phyloP scores from a whole-genome alignment of 345 rosid species.

The Viola odorata region DNA sequence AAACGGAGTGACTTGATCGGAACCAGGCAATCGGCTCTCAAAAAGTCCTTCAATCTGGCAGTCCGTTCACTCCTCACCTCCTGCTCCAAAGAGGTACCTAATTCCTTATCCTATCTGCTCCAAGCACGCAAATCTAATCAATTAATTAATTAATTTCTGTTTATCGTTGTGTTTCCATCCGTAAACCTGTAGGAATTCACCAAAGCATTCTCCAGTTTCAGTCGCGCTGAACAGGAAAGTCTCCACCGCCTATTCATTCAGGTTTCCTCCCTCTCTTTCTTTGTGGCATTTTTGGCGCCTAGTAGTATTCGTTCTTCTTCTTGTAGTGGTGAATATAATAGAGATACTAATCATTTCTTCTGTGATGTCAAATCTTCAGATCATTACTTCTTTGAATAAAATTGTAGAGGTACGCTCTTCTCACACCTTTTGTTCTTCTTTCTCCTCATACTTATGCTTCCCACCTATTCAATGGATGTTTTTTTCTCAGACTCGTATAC shows the following conservation, averaged over 20 bases:
- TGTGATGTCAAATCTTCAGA: slow-evolving; percentile 36
- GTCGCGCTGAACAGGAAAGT: slow-evolving; percentile 36
- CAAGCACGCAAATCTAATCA: not conserved
- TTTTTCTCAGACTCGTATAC: not conserved
- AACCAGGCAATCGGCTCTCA: slow-evolving; percentile 37
- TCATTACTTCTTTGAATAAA: slow-evolving; percentile 60
- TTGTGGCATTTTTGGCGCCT: not conserved
- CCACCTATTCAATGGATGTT: not conserved
- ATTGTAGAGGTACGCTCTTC: slow-evolving; percentile 42
- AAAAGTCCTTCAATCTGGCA: slow-evolving; percentile 49
- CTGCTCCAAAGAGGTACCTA: slow-evolving; percentile 48
- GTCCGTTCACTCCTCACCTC: slow-evolving; percentile 56
- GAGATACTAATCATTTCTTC: not conserved
- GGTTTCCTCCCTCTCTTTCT: slow-evolving; percentile 26
- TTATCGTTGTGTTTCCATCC: not conserved
- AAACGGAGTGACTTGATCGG: slow-evolving; percentile 9
- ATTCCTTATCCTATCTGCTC: not conserved
- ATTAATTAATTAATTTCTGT: not conserved
- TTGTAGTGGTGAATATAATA: not conserved
- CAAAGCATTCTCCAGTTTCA: slow-evolving; percentile 47
- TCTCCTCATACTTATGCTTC: not conserved
- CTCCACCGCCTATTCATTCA: slow-evolving; percentile 47
- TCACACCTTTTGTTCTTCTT: not conserved
- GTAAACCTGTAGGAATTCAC: slow-evolving; percentile 34
- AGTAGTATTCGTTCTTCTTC: not conserved